A percentile compares a stretch with the other conserved stretches of the same genome.
phyloP scores from a whole-genome alignment of 2,329 filamentous ascomycete genomes.

The Cladorrhinum sp. region DNA sequence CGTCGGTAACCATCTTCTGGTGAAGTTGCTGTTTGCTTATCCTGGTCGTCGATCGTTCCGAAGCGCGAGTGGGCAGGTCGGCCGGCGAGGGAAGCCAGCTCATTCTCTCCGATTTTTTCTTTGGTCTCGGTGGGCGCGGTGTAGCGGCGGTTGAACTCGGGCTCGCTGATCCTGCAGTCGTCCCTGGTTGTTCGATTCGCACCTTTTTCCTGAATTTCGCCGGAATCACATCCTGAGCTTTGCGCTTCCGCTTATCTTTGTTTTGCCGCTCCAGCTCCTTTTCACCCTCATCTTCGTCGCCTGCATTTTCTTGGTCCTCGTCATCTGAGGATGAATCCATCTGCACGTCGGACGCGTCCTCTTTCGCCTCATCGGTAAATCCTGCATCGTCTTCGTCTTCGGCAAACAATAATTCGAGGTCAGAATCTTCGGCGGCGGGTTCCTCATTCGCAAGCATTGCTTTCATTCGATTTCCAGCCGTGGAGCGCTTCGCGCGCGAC shows the following conservation, averaged over 20 bases:
- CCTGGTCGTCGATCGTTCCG: conserved; percentile 56
- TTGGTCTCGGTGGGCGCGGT: conserved; percentile 46
- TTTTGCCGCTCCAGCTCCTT: conserved; percentile 78
- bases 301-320: conserved; percentile 69
- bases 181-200: conserved; percentile 60
- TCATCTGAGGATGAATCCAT: conserved; percentile 84
- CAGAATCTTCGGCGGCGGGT: conserved; percentile 51
- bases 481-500: conserved; percentile 70
- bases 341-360: conserved; percentile 70
- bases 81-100: conserved; percentile 56
- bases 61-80: conserved; percentile 58
- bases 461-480: conserved; percentile 81
- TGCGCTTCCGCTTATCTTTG: conserved; percentile 74
- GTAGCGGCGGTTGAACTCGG: conserved; percentile 34
- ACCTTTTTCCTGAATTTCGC: conserved; percentile 72
- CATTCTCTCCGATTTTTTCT: conserved; percentile 59
- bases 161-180: conserved; percentile 35
- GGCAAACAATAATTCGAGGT: conserved; percentile 72
- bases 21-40: conserved; percentile 61
- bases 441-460: conserved; percentile 73
- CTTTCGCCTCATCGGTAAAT: conserved; percentile 66
- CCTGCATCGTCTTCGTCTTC: conserved; percentile 68
- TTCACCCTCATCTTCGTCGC: conserved; percentile 78
- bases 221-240: conserved; percentile 71
- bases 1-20: conserved; percentile 70